These are phyloP conservation scores for Kregervanrija fluxuum DNA, from an alignment of 805 yeast genomes.

Conservation along the genomic window DNA sequence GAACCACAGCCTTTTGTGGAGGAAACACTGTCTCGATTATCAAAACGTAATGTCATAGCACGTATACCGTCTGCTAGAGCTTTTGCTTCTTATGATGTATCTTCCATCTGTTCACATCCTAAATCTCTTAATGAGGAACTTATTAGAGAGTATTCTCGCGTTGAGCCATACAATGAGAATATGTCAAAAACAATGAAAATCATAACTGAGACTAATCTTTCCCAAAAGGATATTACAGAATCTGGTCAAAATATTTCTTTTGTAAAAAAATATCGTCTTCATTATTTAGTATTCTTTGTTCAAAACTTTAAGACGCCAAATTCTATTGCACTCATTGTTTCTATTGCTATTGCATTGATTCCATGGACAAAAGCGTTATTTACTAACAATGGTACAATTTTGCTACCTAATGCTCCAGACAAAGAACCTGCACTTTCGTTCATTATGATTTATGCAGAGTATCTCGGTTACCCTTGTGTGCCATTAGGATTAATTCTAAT, in stretches of 20 bases:
- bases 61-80: constrained; percentile 28
- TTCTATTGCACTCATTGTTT: constrained; percentile 37
- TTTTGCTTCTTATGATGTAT: background rate
- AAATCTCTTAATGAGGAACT: constrained; percentile 23
- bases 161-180: constrained; percentile 26
- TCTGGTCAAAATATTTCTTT: constrained; percentile 21
- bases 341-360: constrained; percentile 43
- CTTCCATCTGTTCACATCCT: background rate
- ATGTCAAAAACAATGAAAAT: constrained; percentile 24
- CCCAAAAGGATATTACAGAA: constrained; percentile 18
- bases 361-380: constrained; percentile 48
- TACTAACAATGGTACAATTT: constrained; percentile 25
- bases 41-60: constrained; percentile 12
- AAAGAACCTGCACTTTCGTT: constrained; percentile 47
- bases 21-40: constrained; percentile 4
- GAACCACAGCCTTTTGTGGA: constrained; percentile 2
- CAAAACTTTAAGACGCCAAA: constrained; percentile 44
- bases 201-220: constrained; percentile 28
- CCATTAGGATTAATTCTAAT: constrained; percentile 47
- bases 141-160: constrained; percentile 29
- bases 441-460: constrained; percentile 40
- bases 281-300: constrained; percentile 26
- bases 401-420: constrained; percentile 38
- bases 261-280: constrained; percentile 23
- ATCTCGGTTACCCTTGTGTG: constrained; percentile 46